These are phyloP conservation scores for Hypholoma sublateritium DNA, from an alignment of 768 basidiomycete species.

Conservation along the genomic window DNA sequence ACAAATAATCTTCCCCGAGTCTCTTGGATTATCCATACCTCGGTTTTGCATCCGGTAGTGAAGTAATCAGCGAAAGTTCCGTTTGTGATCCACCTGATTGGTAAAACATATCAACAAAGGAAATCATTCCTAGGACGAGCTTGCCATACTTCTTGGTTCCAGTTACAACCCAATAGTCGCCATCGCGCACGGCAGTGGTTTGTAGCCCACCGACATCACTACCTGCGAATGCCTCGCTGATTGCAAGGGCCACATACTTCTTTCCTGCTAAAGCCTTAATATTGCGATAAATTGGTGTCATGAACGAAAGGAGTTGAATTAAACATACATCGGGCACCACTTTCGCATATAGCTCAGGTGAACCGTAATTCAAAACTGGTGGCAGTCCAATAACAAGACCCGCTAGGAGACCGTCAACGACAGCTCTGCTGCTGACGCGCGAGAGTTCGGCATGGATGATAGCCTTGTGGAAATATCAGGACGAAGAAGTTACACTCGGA, in stretches of 20 bases:
- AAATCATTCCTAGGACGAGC: neutral
- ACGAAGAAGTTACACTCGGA: neutral
- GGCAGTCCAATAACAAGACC: slow-evolving; percentile 87
- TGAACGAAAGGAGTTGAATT: neutral
- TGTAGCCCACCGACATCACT: slow-evolving; percentile 83
- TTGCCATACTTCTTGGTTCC: slow-evolving; percentile 84
- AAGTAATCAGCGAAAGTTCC: slow-evolving; percentile 85
- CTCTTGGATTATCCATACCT: slow-evolving; percentile 34
- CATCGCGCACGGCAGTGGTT: slow-evolving; percentile 84
- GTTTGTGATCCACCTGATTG: slow-evolving; percentile 82
- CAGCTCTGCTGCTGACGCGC: slow-evolving; percentile 82
- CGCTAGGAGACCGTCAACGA: slow-evolving; percentile 82
- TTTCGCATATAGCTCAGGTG: slow-evolving; percentile 65
- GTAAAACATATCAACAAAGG: neutral
- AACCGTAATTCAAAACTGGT: slow-evolving; percentile 86
- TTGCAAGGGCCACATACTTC: slow-evolving; percentile 87
- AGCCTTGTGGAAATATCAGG: slow-evolving; percentile 38
- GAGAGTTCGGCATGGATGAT: slow-evolving; percentile 82
- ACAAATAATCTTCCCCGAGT: neutral
- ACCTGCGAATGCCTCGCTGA: slow-evolving; percentile 92
- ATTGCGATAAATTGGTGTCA: neutral
- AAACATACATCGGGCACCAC: slow-evolving; percentile 66
- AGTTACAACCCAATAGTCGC: slow-evolving; percentile 83
- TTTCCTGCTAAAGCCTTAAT: slow-evolving; percentile 57
- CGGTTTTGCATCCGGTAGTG: slow-evolving; percentile 74